Conservation (phyloP, 2,329 filamentous ascomycete species). For the Pseudocercospora vitis region DNA sequence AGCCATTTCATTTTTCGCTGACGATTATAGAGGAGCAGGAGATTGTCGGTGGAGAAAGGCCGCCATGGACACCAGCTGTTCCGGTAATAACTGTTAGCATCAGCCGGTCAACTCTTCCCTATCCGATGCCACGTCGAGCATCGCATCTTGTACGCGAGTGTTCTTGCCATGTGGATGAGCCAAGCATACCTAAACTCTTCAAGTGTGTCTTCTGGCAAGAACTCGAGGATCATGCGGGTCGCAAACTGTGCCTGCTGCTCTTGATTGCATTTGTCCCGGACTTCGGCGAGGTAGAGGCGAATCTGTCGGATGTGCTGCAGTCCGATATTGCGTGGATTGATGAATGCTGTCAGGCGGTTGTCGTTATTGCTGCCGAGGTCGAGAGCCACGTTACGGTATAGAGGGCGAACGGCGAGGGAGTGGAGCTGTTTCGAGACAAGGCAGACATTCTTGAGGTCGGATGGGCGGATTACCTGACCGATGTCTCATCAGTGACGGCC, state of each 20-base stretch:
- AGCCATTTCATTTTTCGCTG: slow-evolving; percentile 52
- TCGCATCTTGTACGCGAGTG: too few species aligned
- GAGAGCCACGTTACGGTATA: slow-evolving; percentile 50
- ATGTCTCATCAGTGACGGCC: too few species aligned
- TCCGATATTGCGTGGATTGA: slow-evolving; percentile 50
- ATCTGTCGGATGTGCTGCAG: slow-evolving; percentile 49
- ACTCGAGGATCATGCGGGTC: slow-evolving; percentile 51
- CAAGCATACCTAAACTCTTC: slow-evolving; percentile 47
- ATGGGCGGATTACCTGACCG: slow-evolving; percentile 45
- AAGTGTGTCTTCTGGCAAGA: slow-evolving; percentile 50
- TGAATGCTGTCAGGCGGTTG: slow-evolving; percentile 46
- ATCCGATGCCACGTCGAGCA: too few species aligned
- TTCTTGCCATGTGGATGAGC: slow-evolving; percentile 9
- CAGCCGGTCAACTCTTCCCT: slow-evolving; percentile 15
- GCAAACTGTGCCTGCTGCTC: slow-evolving; percentile 50
- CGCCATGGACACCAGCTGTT: slow-evolving; percentile 51
- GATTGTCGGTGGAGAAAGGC: slow-evolving; percentile 49
- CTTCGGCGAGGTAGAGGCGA: slow-evolving; percentile 48
- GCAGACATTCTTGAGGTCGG: slow-evolving; percentile 50
- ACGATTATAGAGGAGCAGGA: slow-evolving; percentile 50
- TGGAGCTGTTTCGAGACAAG: slow-evolving; percentile 50
- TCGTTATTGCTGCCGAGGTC: slow-evolving; percentile 49
- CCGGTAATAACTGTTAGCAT: slow-evolving; percentile 27
- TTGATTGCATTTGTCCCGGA: slow-evolving; percentile 46
- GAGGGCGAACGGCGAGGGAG: slow-evolving; percentile 46